A percentile compares a stretch with the other conserved stretches of the same genome.
phyloP scores from a whole-genome alignment of 164 flowering plant genomes.

The Annona squamosa region DNA sequence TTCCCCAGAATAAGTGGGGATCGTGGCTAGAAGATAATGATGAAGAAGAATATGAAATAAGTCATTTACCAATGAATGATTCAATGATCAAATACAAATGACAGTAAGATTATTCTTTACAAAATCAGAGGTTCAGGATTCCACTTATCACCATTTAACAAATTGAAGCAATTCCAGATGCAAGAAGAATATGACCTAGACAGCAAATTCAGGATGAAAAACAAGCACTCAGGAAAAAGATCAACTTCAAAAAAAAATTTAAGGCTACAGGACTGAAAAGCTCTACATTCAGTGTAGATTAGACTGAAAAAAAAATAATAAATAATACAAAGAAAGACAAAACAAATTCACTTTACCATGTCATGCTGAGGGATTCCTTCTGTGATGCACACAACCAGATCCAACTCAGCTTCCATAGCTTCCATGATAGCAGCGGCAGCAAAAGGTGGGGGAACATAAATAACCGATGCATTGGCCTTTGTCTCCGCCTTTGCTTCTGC shows the following conservation, averaged over 20 bases:
- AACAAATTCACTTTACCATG: constrained; percentile 47
- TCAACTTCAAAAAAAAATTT: too few species aligned
- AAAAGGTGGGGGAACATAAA: constrained; percentile 97
- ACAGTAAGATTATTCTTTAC: background rate
- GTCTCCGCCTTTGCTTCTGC: constrained; percentile 99
- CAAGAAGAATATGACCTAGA: background rate
- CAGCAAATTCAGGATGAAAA: background rate
- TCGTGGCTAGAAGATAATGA: background rate
- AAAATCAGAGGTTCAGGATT: background rate
- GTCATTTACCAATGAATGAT: background rate
- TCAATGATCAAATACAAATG: background rate
- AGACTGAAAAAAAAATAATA: background rate
- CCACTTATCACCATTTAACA: background rate
- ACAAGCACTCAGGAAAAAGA: background rate
- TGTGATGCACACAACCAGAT: constrained; percentile 92
- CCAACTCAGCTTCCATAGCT: constrained; percentile 93
- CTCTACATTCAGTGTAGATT: background rate
- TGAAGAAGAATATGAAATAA: too few species aligned
- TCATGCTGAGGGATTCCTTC: constrained; percentile 99
- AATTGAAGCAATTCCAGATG: background rate
- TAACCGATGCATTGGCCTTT: constrained; percentile 93
- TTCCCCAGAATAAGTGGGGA: too few species aligned
- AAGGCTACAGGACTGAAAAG: too few species aligned
- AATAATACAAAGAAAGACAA: background rate
- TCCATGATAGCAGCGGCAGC: constrained; percentile 97